A percentile compares a stretch with the other conserved stretches of the same genome.
These are phyloP conservation scores for Pilasporangium apinafurcum DNA, from an alignment of 352 stramenopile genomes.

Conservation along the genomic window DNA sequence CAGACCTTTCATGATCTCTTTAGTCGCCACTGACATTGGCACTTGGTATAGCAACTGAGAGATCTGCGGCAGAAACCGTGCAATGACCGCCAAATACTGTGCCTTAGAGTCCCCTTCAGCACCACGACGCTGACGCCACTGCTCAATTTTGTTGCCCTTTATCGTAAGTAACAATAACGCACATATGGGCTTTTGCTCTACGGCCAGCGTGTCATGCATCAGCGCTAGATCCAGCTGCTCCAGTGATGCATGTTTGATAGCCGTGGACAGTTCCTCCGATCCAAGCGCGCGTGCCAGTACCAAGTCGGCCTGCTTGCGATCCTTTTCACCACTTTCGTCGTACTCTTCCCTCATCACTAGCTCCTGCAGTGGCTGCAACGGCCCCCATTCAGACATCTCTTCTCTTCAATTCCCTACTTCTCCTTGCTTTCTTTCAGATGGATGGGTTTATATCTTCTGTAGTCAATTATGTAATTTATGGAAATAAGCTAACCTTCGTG, in stretches of 20 bases:
- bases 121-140: constrained; percentile 18
- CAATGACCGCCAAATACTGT: constrained; percentile 13
- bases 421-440: too few relatives aligned
- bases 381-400: constrained; percentile 32
- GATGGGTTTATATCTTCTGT: too few relatives aligned
- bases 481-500: too few relatives aligned
- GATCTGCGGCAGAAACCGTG: constrained; percentile 31
- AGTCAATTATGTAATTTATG: too few relatives aligned
- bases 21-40: constrained; percentile 33
- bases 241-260: constrained; percentile 42
- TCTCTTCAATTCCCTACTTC: too few relatives aligned
- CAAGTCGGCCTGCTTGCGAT: constrained; percentile 43
- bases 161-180: constrained; percentile 35
- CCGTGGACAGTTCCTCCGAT: constrained; percentile 34
- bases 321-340: constrained; percentile 22
- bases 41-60: constrained; percentile 46
- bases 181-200: constrained; percentile 42
- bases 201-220: constrained; percentile 33
- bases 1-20: constrained; percentile 52
- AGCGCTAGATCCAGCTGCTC: constrained; percentile 56
- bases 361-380: constrained; percentile 39
- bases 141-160: constrained; percentile 56
- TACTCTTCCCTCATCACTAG: constrained; percentile 30
- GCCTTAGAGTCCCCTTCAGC: constrained; percentile 8
- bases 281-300: constrained; percentile 31